Base-by-base conservation (phyloP, 2,329 filamentous ascomycete genomes). In the Claviceps maximensis region DNA sequence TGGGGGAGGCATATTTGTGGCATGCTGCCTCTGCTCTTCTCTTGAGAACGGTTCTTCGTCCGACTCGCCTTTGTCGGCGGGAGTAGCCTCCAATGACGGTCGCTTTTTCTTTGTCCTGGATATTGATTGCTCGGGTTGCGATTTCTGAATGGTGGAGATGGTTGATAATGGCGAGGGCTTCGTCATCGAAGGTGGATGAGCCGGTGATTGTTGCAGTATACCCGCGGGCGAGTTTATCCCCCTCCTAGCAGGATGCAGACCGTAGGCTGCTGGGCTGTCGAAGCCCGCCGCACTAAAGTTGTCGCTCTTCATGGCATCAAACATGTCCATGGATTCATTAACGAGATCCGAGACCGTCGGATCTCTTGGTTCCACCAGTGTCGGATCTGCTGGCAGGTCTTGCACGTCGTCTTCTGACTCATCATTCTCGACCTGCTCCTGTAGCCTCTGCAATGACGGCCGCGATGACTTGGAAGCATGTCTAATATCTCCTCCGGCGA, bases 241-340 rank as follows among this genome's bases (percentile, higher is more conserved):
- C 4, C n/a, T 13, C 42, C 6, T 17, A 21, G 21, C 27, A 33
- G 21, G 21, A 44, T 41, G 41, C 29, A 45, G 19, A 25, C 15
- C 29, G 21, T 51, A 19, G 46, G 36, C 58, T 58, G 27, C 53
- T 58, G 59, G 38, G 60, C 51, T 51, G 13, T 50, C 49, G 31
- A 42, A 29, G 7, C 15, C 48, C 21, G 27, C 19, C 9, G 21
- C 51, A 10, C 45, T 44, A 13, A 55, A 49, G 49, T 56, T 53
- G n/a, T 58, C 58, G 48, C 56, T 56, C 49, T 42, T 61, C 53
- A 67, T 59, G 1, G 61, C 65, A 49, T 67, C 62, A 10, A 74
- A 61, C 66, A 76, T 69, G 44, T 67, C 63, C 59, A 74, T 63
- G 2, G 73, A 74, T 40, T 73, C 67, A 13, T 76, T 71, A 17